These are phyloP conservation scores for Rhynchosporium secalis DNA, from an alignment of 2,329 filamentous ascomycete genomes.

Conservation along the genomic window DNA sequence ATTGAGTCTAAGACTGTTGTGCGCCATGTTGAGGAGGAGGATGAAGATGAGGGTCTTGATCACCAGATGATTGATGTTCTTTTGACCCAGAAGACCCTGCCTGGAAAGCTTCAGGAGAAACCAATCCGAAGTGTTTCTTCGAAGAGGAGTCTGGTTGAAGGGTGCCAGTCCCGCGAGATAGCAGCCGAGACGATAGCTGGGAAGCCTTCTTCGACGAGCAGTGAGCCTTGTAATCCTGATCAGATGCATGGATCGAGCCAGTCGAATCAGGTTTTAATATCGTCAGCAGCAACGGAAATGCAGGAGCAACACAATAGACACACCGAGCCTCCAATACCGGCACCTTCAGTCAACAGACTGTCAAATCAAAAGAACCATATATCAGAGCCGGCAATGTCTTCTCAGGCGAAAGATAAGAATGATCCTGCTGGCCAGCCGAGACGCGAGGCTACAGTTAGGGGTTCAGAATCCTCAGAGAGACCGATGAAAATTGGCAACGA, in stretches of 20 bases:
- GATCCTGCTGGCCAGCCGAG: background rate
- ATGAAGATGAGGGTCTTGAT: conserved; percentile 25
- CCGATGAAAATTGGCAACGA: no score
- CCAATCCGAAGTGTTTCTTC: background rate
- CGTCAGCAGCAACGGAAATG: background rate
- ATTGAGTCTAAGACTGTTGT: conserved; percentile 7
- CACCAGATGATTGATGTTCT: conserved; percentile 29
- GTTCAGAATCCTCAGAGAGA: no score
- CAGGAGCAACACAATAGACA: background rate
- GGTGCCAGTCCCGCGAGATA: background rate
- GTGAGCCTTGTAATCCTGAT: background rate
- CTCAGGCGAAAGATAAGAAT: no score
- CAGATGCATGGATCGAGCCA: background rate
- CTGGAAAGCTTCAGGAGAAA: background rate
- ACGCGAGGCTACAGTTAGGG: background rate
- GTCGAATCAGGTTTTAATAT: background rate
- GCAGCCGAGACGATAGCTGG: background rate
- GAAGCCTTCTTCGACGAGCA: background rate
- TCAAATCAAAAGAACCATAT: background rate
- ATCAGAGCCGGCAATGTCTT: background rate
- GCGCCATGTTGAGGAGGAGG: conserved; percentile 17
- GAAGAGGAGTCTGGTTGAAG: background rate
- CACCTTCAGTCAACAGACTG: background rate
- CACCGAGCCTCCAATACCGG: background rate
- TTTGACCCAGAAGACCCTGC: conserved; percentile 22